phyloP scores from a whole-genome alignment of 2,329 filamentous ascomycete species.

The Rachicladosporium sp. region DNA sequence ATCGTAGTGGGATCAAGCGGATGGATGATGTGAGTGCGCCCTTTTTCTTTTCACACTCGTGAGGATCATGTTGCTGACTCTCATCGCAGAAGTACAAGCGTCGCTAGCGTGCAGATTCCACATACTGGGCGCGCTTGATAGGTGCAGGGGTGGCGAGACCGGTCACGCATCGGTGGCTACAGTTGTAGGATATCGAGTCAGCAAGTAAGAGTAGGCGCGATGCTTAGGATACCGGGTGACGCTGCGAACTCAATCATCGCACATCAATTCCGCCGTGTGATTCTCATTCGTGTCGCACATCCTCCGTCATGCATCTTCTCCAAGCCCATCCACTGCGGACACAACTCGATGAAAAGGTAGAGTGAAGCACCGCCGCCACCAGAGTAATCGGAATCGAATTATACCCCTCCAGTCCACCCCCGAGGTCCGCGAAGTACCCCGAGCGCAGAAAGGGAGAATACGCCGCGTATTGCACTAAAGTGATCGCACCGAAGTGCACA shows the following conservation, averaged over 20 bases:
- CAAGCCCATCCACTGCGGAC: slow-evolving; percentile 14
- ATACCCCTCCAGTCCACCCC: slow-evolving; percentile 39
- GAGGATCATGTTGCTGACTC: slow-evolving; percentile 8
- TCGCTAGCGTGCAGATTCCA: slow-evolving; percentile 5
- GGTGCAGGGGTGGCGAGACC: too few relatives aligned
- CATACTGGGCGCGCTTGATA: too few relatives aligned
- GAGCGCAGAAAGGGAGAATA: slow-evolving; percentile 32
- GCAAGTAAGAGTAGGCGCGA: too few relatives aligned
- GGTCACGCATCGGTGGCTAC: too few relatives aligned
- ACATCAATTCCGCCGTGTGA: too few relatives aligned
- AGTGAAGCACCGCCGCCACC: slow-evolving; percentile 63
- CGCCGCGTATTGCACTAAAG: slow-evolving; percentile 96
- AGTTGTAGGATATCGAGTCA: too few relatives aligned
- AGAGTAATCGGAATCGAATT: slow-evolving; percentile 93
- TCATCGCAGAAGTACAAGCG: slow-evolving; percentile 23
- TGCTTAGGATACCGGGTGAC: too few relatives aligned
- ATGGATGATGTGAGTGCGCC: slow-evolving; percentile 69
- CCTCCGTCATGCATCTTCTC: neutral
- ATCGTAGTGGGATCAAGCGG: slow-evolving; percentile 66
- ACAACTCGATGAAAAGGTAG: slow-evolving; percentile 38
- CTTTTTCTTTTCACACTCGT: slow-evolving; percentile 3
- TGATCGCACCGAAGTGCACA: slow-evolving; percentile 47
- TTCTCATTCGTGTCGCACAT: too few relatives aligned
- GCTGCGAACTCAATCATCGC: too few relatives aligned
- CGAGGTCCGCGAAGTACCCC: slow-evolving; percentile 6